Conservation (phyloP, 352 stramenopile genomes). For the Blastocystis sp. region DNA sequence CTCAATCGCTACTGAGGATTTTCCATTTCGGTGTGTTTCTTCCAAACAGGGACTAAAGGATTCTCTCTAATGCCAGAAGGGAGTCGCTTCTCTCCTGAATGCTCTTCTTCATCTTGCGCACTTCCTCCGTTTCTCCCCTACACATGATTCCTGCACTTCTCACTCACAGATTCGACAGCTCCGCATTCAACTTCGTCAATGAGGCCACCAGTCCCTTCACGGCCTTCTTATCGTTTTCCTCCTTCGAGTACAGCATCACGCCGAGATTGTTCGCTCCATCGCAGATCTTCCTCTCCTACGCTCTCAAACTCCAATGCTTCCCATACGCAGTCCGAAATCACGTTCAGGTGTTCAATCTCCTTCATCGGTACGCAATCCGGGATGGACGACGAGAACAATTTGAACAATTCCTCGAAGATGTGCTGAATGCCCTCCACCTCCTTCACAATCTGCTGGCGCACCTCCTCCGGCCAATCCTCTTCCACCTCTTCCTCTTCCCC, state of each 20-base stretch:
- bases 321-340: constrained; percentile 18
- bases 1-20: not conserved
- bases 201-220: not conserved
- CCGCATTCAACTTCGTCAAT: not conserved
- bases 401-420: constrained; percentile 34
- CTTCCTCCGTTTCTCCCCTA: not conserved
- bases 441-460: not conserved
- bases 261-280: constrained; percentile 31
- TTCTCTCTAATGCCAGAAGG: not conserved
- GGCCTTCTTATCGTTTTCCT: not conserved
- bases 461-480: not conserved
- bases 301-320: not conserved
- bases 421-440: not conserved
- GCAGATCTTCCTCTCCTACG: constrained; percentile 5
- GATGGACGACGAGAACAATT: constrained; percentile 16
- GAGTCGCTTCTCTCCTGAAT: not conserved
- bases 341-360: constrained; percentile 2
- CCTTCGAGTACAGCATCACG: constrained; percentile 27
- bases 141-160: not conserved
- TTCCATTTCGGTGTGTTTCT: constrained; percentile 28
- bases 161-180: not conserved
- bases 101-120: not conserved
- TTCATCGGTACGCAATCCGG: not conserved
- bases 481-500: not conserved
- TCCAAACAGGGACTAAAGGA: constrained; percentile 11